Conservation (phyloP, 352 stramenopile species). For the Thalassiosira mediterranea region DNA sequence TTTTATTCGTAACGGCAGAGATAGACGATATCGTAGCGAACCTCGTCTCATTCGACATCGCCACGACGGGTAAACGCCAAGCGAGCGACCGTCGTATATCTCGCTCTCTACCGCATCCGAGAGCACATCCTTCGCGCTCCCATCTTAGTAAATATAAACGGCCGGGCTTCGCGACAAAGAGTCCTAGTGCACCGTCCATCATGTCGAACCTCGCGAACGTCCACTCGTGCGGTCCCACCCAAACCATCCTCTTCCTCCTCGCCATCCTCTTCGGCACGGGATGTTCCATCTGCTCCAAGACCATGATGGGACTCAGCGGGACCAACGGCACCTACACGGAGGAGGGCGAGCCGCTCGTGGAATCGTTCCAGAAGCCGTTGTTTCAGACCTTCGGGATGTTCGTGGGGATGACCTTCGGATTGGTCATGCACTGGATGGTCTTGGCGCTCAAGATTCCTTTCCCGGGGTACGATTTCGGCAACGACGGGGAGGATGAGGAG, state of each 20-base stretch:
- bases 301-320: slow-evolving; percentile 91
- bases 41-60: too few species aligned
- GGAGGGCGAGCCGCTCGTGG: slow-evolving; percentile 53
- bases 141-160: too few species aligned
- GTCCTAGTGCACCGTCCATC: too few species aligned
- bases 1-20: too few species aligned
- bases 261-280: slow-evolving; percentile 83
- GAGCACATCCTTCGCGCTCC: too few species aligned
- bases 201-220: slow-evolving; percentile 55
- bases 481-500: slow-evolving; percentile 3
- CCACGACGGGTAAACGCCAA: too few species aligned
- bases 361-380: slow-evolving; percentile 93
- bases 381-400: slow-evolving; percentile 98
- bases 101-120: too few species aligned
- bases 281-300: slow-evolving; percentile 87
- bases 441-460: slow-evolving; percentile 77
- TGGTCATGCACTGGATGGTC: slow-evolving; percentile 90
- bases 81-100: too few species aligned
- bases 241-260: slow-evolving; percentile 79
- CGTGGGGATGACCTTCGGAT: slow-evolving; percentile 92
- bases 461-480: slow-evolving; percentile 68
- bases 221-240: slow-evolving; percentile 67
- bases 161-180: too few species aligned
- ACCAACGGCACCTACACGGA: slow-evolving; percentile 67
- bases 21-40: too few species aligned